Evolutionary conservation across 352 stramenopile species (phyloP), one percentile per base, ranked within the genome.

Genomic region (Phytophthora pinifolia): DNA sequence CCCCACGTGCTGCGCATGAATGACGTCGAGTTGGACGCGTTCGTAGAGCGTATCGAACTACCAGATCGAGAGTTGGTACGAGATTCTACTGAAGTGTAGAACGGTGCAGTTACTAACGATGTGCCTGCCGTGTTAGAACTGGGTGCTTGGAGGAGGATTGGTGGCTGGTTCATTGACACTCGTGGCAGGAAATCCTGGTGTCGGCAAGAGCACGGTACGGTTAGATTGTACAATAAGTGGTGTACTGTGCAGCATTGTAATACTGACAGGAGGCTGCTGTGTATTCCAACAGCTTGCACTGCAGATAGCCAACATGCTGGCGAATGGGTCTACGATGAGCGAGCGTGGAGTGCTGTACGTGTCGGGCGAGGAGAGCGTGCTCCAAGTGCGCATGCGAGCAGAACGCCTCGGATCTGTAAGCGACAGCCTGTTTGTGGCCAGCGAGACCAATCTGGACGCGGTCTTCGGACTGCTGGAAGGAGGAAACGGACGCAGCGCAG

Each of bases 321-420:
- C 83, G 0, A 62, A 57, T 33, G 49, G 34, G 27, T 13, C 44
- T 14, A 29, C 39, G 15, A 50, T 58, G n/a, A 14, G 31, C 0
- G 48, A 48, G 2, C 79, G 82, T 18, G 73, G 75, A 22, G 94
- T 98, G 15, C 75, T 98, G 13, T 99, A 99, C 62, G 77, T 98
- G 4, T 98, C 94, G 2, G 96, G 96, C 17, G 96, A 99, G 75
- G 96, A 99, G 63, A 98, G 93, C 54, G 74, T 92, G n/a, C 67
- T 91, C 31, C 96, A 99, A 70, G 90, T 99, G 54, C 96, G 95
- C 41, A 90, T 96, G 63, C 76, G 96, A 35, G 96, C 94, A 3
- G 71, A 95, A 41, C 74, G 96, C 1, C 79, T 98, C 22, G 88
- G 78, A 13, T 77, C 87, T 0, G 46, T 88, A 3, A 76, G 69